Evolutionary conservation across 164 flowering plant genomes (phyloP).

Genomic region (Brasenia schreberi): DNA sequence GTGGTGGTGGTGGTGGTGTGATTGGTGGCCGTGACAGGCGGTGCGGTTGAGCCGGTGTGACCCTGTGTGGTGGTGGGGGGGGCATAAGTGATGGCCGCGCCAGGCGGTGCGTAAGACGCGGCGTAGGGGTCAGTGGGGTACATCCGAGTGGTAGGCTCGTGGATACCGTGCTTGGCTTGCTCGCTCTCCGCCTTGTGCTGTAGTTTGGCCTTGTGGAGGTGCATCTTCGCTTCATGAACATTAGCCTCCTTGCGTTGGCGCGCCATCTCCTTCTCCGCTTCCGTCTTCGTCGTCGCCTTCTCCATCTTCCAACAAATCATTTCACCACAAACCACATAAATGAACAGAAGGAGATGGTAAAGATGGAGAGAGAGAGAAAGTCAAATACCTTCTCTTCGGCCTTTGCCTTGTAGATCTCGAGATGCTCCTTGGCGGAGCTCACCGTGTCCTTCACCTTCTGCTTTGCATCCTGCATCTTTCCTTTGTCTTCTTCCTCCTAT

Average conservation of each 20-base stretch:
- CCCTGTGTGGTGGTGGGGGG: no score
- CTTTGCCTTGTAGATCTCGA: conserved; percentile 32
- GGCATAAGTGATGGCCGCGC: no score
- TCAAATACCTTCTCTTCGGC: conserved; percentile 43
- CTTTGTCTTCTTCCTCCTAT: neutral
- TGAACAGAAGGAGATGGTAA: no score
- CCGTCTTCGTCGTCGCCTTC: conserved; percentile 42
- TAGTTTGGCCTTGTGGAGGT: conserved; percentile 34
- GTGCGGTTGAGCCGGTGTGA: no score
- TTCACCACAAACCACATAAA: no score
- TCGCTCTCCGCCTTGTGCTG: conserved; percentile 30
- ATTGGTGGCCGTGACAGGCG: no score
- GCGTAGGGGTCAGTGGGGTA: no score
- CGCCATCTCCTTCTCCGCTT: conserved; percentile 46
- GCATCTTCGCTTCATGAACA: conserved; percentile 63
- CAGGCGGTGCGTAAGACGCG: no score
- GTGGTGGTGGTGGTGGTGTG: no score
- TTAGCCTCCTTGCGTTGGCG: conserved; percentile 43
- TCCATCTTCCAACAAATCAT: conserved; percentile 26
- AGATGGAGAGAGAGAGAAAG: no score
- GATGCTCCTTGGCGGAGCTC: conserved; percentile 38
- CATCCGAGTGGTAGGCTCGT: no score
- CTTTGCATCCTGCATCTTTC: conserved; percentile 39
- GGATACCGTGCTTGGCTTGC: conserved; percentile 13
- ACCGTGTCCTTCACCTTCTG: conserved; percentile 52